These are phyloP conservation scores for Hymenoscyphus albidus DNA, from an alignment of 2,329 filamentous ascomycete genomes.

Conservation along the genomic window DNA sequence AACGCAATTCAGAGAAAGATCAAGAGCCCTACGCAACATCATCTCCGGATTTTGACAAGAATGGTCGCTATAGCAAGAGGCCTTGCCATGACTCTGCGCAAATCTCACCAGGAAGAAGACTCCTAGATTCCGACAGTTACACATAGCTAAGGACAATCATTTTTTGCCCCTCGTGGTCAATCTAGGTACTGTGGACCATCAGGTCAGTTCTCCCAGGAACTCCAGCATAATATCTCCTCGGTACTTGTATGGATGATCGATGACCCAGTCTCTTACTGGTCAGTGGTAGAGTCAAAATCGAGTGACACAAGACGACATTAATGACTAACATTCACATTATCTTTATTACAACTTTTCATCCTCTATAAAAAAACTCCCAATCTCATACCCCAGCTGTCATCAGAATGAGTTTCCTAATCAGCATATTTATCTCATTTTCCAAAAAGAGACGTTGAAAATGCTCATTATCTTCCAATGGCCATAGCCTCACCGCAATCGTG, in stretches of 20 bases:
- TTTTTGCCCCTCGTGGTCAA: no score
- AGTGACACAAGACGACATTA: neutral
- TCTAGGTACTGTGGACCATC: no score
- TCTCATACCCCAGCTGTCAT: neutral
- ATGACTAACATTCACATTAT: neutral
- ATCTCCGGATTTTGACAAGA: no score
- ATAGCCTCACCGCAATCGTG: neutral
- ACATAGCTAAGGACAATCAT: no score
- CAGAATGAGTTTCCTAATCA: neutral
- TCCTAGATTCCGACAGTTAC: no score
- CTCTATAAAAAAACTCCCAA: neutral
- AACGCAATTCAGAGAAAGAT: no score
- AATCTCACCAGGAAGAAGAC: no score
- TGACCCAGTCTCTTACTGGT: neutral
- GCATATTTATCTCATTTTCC: constrained; percentile 7
- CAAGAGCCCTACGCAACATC: no score
- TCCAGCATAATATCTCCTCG: neutral
- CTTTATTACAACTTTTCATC: neutral
- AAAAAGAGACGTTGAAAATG: neutral
- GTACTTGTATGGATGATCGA: neutral
- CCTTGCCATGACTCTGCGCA: no score
- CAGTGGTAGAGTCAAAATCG: neutral
- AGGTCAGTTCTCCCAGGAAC: no score
- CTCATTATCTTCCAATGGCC: neutral
- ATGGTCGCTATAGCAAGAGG: no score